phyloP scores from a whole-genome alignment of 163 green algal species.

The Scenedesmus sp. region DNA sequence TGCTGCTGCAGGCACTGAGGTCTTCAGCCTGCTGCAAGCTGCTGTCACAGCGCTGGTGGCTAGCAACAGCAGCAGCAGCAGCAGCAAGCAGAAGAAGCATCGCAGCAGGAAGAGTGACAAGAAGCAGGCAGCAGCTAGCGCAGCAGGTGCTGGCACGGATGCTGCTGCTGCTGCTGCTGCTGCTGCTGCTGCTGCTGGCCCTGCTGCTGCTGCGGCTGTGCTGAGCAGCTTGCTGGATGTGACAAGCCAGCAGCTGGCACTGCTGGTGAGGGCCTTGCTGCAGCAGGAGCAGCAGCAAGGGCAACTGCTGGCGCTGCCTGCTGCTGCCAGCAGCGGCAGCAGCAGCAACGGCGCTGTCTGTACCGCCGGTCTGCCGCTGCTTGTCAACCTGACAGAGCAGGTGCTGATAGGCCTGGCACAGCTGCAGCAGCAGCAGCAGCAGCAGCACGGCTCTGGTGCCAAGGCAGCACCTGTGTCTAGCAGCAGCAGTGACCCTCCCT shows the following conservation, averaged over 20 bases:
- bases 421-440: background rate
- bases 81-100: background rate
- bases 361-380: background rate
- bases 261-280: background rate
- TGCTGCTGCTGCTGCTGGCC: background rate
- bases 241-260: background rate
- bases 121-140: background rate
- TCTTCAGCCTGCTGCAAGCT: conserved; percentile 13
- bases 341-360: background rate
- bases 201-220: background rate
- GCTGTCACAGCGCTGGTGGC: background rate
- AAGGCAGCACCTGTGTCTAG: background rate
- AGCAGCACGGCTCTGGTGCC: background rate
- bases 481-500: background rate
- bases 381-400: conserved; percentile 7
- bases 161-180: background rate
- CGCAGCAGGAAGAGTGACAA: background rate
- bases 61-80: background rate
- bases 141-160: background rate
- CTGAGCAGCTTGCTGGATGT: background rate
- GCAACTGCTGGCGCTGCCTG: background rate
- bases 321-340: background rate
- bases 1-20: background rate
- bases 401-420: conserved; percentile 23
- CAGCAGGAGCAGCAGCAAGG: conserved; percentile 9